Base-by-base conservation (phyloP, 2,329 filamentous ascomycete species). In the Scytalidium lignicola region DNA sequence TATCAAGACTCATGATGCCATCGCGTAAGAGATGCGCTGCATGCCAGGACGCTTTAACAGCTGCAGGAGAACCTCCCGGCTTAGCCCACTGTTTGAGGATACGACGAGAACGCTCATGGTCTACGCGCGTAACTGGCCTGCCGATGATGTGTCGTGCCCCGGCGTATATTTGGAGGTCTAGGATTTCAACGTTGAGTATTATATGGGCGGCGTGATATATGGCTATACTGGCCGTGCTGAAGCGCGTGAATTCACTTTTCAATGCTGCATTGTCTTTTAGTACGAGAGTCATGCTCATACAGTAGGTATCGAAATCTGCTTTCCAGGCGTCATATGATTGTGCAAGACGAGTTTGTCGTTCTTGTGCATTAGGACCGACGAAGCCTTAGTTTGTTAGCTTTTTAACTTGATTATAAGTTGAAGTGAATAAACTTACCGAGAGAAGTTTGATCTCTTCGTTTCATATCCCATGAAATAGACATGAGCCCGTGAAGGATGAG, bases 381-480 rank as follows among this genome's bases (percentile, higher is more conserved):
- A 52, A 52, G 13, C 50, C 50, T 51, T 18, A 10, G 2, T 20
- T 45, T 46, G 13, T 51, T 46, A 51, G 46, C 22, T 42, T 37
- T 37, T 7, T 37, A 37, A 83, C 29, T 47, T 20, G 40, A 51
- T 7, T 55, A 50, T 3, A 55, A n/a, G n/a, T n/a, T n/a, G 50
- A 12, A 57, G 55, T 10, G 58, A 5, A 10, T 26, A 55, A 12
- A 67, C 60, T 13, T 71, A 66, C 78, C 76, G 0, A 84, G 70
- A 0, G 77, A 76, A 0, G 80, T 83, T 56, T 84, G 80, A 48
- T 84, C 81, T 6, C 81, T 69, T 1, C 81, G 69, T 45, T 79
- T 76, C 67, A 85, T 75, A 50, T 84, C 80, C 71, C 80, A 82
- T 2, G 74, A 74, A 2, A 84, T 71, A 0, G 78, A 81, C 79